A percentile compares a stretch with the other conserved stretches of the same genome.
Evolutionary conservation across 768 basidiomycete species (phyloP).

Genomic region (Boletellus ananas): DNA sequence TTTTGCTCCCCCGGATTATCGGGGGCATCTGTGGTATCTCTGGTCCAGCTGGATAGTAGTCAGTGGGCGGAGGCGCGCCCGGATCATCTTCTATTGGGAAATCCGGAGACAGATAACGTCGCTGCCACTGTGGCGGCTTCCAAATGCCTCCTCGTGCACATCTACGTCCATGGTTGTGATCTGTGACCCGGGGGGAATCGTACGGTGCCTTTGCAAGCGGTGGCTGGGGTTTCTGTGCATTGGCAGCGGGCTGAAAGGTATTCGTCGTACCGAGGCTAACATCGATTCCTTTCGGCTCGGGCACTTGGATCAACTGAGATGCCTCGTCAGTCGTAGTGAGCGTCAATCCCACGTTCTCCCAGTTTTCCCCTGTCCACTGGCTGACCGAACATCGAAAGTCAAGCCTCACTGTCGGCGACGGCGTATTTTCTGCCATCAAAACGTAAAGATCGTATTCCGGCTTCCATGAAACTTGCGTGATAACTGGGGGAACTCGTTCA

Average conservation of each 20-base stretch:
- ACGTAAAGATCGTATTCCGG: conserved; percentile 20
- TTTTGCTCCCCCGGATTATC: conserved; percentile 11
- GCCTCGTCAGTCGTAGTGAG: conserved; percentile 24
- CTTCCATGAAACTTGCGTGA: conserved; percentile 16
- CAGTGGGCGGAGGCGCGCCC: not conserved
- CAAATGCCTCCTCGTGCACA: too few relatives aligned
- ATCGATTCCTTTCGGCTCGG: conserved; percentile 19
- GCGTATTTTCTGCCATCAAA: conserved; percentile 5
- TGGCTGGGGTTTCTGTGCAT: too few relatives aligned
- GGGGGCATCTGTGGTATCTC: not conserved
- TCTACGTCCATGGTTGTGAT: too few relatives aligned
- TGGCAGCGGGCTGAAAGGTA: not conserved
- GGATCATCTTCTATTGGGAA: too few relatives aligned
- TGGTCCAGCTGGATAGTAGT: not conserved
- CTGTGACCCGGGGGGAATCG: too few relatives aligned
- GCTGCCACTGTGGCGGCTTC: too few relatives aligned
- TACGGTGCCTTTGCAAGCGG: too few relatives aligned
- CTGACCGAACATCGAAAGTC: conserved; percentile 28
- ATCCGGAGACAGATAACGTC: too few relatives aligned
- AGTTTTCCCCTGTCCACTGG: conserved; percentile 31
- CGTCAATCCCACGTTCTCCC: conserved; percentile 24
- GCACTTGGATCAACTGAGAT: conserved; percentile 18
- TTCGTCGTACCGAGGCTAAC: conserved; percentile 6
- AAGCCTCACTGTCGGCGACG: conserved; percentile 15
- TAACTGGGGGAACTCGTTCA: conserved; percentile 2